Base-by-base conservation (phyloP, 176 grass and related monocot species). In the Tillandsia leiboldiana region DNA sequence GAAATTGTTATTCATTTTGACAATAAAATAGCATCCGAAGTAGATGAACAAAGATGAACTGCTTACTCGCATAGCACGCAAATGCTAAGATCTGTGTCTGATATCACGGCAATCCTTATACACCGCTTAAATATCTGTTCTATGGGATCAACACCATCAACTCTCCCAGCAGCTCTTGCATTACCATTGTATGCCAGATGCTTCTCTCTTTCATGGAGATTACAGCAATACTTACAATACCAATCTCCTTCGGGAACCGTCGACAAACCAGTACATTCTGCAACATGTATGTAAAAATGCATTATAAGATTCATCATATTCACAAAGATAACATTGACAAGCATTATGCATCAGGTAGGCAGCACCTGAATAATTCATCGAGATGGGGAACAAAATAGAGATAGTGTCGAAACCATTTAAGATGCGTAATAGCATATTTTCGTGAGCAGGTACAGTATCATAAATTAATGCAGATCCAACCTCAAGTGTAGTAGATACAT, bases 81-180 rank as follows among this genome's bases (percentile, higher is more conserved):
- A n/a, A 89, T 87, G 63, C 89, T 87, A 72, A 90, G 83, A 76
- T 86, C 89, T 72, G 50, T 79, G 15, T 80, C 65, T 20, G 73
- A 87, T 48, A 81, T 81, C 73, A 89, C 87, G 50, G 82, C 89
- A 71, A 93, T 86, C 42, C 94, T 83, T 51, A 90, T 97, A 5
- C 81, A 85, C 54, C 89, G 73, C 47, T 79, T 87, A 73, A 87
- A 90, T 87, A 97, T 97, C 82, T 99, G 79, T 67, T 87, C 89
- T 52, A 99, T 87, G 49, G 94, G 80, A 76, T 99, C 94, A 67
- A 90, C 80, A 69, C 94, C 94, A 48, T 86, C 94, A 70, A 99
- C 72, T 71, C 89, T 90, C 59, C 94, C 94, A 81, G 94, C 94
- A 70, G 94, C 94, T 77, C 82, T 89, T 48, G 94, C 94, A 86